A percentile compares a stretch with the other conserved stretches of the same genome.
Conservation (phyloP, 352 stramenopile species). For the Peronospora belbahrii region DNA sequence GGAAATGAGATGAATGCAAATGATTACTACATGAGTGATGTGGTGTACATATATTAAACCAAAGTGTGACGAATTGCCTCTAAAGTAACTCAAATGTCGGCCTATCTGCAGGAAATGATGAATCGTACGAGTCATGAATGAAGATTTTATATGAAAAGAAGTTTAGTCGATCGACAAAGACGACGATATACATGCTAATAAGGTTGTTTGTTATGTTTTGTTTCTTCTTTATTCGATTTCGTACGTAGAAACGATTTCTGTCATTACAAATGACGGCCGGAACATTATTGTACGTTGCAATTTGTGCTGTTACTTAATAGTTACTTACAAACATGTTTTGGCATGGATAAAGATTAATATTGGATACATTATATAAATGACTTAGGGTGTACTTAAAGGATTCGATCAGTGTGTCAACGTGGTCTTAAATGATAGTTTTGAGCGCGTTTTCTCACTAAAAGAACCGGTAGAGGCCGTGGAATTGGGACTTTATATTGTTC, state of each 20-base stretch:
- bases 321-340: too few species aligned
- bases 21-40: constrained; percentile 6
- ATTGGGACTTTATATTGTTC: constrained; percentile 90
- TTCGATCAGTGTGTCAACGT: constrained; percentile 93
- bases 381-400: constrained; percentile 80
- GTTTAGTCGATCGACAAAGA: too few species aligned
- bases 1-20: constrained; percentile 2
- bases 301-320: neutral
- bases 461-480: constrained; percentile 85
- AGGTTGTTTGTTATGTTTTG: neutral
- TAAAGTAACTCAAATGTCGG: too few species aligned
- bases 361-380: too few species aligned
- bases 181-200: neutral
- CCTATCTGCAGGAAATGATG: constrained; percentile 81
- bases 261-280: constrained; percentile 91
- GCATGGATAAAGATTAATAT: too few species aligned
- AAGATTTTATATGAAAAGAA: too few species aligned
- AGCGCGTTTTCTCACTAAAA: constrained; percentile 89
- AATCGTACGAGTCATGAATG: constrained; percentile 44
- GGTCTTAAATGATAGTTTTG: constrained; percentile 89
- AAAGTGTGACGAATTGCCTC: too few species aligned
- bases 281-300: constrained; percentile 81
- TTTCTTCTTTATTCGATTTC: neutral
- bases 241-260: constrained; percentile 78
- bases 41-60: constrained; percentile 6